Evolutionary conservation across 441 rosid genomes (phyloP).

Genomic region (Adansonia grandidieri): DNA sequence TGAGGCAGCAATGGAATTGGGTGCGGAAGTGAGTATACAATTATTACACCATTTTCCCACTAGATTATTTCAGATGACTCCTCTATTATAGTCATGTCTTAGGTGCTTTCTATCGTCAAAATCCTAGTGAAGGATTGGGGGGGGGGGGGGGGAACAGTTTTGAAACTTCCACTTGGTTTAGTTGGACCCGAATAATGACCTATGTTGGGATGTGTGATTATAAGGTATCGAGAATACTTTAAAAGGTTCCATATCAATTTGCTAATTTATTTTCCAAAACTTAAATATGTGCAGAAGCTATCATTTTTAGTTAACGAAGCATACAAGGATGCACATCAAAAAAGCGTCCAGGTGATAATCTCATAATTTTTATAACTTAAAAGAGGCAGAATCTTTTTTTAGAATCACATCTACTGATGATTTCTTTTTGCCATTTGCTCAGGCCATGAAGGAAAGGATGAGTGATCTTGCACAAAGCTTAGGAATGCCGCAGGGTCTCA

Average conservation of each 20-base stretch:
- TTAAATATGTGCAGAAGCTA: constrained; percentile 58
- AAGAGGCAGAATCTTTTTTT: background rate
- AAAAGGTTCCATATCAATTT: background rate
- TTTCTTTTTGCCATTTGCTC: constrained; percentile 3
- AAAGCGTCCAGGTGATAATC: constrained; percentile 72
- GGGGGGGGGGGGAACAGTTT: background rate
- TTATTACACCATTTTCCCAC: background rate
- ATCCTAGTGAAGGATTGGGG: background rate
- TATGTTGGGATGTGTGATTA: background rate
- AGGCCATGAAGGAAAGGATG: constrained; percentile 98
- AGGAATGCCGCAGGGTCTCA: constrained; percentile 86
- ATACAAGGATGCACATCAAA: constrained; percentile 92
- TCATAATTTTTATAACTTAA: background rate
- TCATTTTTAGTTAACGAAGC: constrained; percentile 80
- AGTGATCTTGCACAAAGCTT: constrained; percentile 87
- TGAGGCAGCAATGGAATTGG: constrained; percentile 95
- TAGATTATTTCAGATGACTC: constrained; percentile 2
- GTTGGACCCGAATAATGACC: background rate
- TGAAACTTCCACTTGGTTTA: background rate
- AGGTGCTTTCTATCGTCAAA: background rate
- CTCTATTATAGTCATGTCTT: background rate
- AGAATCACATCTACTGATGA: background rate
- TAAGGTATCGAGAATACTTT: constrained; percentile 14
- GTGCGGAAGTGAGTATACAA: constrained; percentile 64
- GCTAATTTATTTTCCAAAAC: background rate